A percentile compares a stretch with the other conserved stretches of the same genome.
Evolutionary conservation across 495 filamentous ascomycete species (phyloP).

Genomic region (Penicillium egyptiacum): DNA sequence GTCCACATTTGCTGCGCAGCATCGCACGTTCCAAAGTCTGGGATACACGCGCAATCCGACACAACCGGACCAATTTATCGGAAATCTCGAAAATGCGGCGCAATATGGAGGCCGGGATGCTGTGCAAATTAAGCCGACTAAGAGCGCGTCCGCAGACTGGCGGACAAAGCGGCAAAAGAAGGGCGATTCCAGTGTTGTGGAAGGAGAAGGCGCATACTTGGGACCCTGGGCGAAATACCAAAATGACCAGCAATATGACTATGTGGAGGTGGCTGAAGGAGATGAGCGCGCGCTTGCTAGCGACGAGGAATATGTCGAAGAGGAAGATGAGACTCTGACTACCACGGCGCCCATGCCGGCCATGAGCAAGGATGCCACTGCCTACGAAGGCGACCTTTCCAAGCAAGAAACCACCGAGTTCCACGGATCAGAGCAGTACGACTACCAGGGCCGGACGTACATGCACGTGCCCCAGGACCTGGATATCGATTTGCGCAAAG

Average conservation of each 20-base stretch:
- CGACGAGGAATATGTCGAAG: constrained; percentile 79
- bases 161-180: constrained; percentile 74
- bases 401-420: constrained; percentile 81
- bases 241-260: constrained; percentile 60
- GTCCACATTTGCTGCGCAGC: constrained; percentile 79
- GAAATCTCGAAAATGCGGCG: constrained; percentile 51
- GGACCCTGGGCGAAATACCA: constrained; percentile 93
- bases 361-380: constrained; percentile 58
- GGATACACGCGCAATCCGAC: constrained; percentile 61
- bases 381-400: constrained; percentile 55
- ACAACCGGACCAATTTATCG: constrained; percentile 51
- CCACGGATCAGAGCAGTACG: constrained; percentile 76
- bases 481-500: constrained; percentile 83
- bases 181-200: constrained; percentile 77
- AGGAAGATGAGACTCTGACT: constrained; percentile 42
- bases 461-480: constrained; percentile 92
- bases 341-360: constrained; percentile 50
- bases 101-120: constrained; percentile 55
- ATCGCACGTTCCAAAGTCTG: constrained; percentile 68
- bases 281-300: constrained; percentile 64
- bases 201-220: constrained; percentile 82
- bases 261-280: constrained; percentile 48
- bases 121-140: constrained; percentile 60
- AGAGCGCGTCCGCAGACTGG: constrained; percentile 64
- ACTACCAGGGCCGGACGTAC: constrained; percentile 85